Conservation (phyloP, 2,329 filamentous ascomycete genomes). For the Phyllosticta paracitricarpa region DNA sequence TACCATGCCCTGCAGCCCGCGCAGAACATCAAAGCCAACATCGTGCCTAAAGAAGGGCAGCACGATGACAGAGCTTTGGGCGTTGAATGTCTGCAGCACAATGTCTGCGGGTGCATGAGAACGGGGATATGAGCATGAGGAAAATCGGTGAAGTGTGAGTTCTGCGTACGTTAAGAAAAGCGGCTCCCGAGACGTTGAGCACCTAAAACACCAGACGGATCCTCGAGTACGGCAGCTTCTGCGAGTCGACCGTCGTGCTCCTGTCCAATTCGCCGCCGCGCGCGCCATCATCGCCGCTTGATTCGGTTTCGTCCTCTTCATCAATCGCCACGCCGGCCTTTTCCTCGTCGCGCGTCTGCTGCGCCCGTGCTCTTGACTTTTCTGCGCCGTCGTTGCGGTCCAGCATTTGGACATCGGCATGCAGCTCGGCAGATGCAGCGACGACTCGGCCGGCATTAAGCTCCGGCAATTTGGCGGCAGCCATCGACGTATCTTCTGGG, state of each 20-base stretch:
- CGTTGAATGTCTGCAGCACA: conserved; percentile 18
- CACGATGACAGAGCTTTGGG: conserved; percentile 25
- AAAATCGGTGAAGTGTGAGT: background rate
- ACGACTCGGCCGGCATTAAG: too few species aligned
- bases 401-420: background rate
- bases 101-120: background rate
- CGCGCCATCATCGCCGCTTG: background rate
- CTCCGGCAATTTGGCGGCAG: too few species aligned
- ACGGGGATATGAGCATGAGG: too few species aligned
- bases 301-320: background rate
- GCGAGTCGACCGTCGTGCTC: background rate
- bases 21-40: conserved; percentile 54
- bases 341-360: background rate
- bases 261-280: background rate
- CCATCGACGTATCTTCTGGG: too few species aligned
- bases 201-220: conserved; percentile 20
- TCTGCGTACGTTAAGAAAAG: conserved; percentile 18
- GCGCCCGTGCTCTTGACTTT: background rate
- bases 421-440: too few species aligned
- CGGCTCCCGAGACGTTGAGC: conserved; percentile 20
- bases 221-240: conserved; percentile 14
- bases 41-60: conserved; percentile 55
- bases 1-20: conserved; percentile 52
- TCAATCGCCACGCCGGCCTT: background rate
- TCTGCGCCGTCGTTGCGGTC: background rate